A percentile compares a stretch with the other conserved stretches of the same genome.
Evolutionary conservation across 208 protist genomes (phyloP).

Genomic region (Spongospora subterranea): DNA sequence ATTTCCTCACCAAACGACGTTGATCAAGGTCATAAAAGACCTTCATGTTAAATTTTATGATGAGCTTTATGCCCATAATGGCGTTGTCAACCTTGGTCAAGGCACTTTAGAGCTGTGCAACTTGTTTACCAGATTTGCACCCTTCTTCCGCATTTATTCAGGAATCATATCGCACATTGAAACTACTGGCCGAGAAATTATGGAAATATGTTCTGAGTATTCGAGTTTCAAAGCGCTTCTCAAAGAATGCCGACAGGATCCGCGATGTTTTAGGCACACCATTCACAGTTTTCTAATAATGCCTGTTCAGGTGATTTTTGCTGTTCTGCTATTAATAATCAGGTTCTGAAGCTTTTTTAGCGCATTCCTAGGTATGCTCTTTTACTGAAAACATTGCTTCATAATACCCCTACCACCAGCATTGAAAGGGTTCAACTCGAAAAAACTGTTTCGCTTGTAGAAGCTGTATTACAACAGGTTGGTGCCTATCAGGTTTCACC

Average conservation of each 20-base stretch:
- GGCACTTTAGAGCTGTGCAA: background rate
- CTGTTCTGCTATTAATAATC: background rate
- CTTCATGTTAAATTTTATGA: slow-evolving; percentile 15
- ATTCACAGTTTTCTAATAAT: slow-evolving; percentile 35
- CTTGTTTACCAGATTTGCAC: background rate
- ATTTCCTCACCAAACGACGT: background rate
- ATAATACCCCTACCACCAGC: background rate
- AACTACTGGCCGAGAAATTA: background rate
- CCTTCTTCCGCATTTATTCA: slow-evolving; percentile 23
- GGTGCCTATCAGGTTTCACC: background rate
- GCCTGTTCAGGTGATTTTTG: slow-evolving; percentile 1
- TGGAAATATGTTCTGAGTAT: background rate
- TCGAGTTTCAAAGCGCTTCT: background rate
- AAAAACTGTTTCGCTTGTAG: background rate
- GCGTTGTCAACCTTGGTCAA: background rate
- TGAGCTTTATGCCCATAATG: background rate
- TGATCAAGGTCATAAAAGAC: background rate
- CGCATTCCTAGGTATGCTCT: slow-evolving; percentile 3
- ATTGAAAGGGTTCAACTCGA: background rate
- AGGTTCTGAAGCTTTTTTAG: background rate
- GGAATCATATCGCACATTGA: background rate
- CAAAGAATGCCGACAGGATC: background rate
- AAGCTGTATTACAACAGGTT: background rate
- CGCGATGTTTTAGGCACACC: slow-evolving; percentile 8
- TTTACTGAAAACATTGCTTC: slow-evolving; percentile 2